These are phyloP conservation scores for Trametes elegans DNA, from an alignment of 768 basidiomycete genomes.

Conservation along the genomic window DNA sequence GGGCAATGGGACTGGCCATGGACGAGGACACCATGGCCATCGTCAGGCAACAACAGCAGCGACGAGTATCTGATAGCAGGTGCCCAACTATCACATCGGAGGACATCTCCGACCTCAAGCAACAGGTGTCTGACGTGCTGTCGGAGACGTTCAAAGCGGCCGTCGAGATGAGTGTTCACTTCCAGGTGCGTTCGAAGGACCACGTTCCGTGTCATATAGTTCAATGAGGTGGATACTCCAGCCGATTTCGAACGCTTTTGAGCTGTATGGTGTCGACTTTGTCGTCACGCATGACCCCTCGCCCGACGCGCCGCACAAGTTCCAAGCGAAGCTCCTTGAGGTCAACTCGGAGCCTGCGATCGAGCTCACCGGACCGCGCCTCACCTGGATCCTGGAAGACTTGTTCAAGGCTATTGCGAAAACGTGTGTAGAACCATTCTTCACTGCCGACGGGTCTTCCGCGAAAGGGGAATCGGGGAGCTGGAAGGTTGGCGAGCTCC, in stretches of 20 bases:
- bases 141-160: constrained; percentile 87
- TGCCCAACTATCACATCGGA: constrained; percentile 28
- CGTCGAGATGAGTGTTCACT: constrained; percentile 75
- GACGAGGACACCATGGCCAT: constrained; percentile 9
- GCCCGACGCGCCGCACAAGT: constrained; percentile 24
- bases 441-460: constrained; percentile 27
- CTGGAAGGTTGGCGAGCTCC: constrained; percentile 55
- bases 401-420: constrained; percentile 71
- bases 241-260: constrained; percentile 90
- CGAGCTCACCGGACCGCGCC: constrained; percentile 81
- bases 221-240: too few relatives aligned
- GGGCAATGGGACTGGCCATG: constrained; percentile 14
- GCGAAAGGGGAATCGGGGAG: constrained; percentile 36
- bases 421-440: constrained; percentile 71
- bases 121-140: constrained; percentile 62
- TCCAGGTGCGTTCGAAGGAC: constrained; percentile 55
- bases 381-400: constrained; percentile 79
- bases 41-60: neutral
- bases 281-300: constrained; percentile 53
- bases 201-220: neutral
- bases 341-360: constrained; percentile 97
- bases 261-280: constrained; percentile 94
- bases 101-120: constrained; percentile 52
- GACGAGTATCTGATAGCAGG: neutral
- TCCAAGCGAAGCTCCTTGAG: constrained; percentile 78